Evolutionary conservation across 2,329 filamentous ascomycete species (phyloP).

Genomic region (Talaromyces piceae): DNA sequence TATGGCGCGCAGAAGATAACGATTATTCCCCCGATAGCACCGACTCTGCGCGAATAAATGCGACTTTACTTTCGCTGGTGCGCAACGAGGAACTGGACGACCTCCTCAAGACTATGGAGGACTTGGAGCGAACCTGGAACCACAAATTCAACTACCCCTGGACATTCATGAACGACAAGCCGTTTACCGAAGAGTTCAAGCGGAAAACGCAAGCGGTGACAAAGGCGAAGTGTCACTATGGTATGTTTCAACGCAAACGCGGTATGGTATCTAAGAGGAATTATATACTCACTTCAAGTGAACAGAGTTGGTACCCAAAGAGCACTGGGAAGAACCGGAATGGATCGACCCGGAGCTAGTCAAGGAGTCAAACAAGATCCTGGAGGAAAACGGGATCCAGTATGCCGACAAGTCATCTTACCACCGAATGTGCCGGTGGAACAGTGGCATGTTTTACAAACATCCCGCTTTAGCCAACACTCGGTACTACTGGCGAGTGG

Average conservation of each 20-base stretch:
- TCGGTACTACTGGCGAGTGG: conserved; percentile 97
- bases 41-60: conserved; percentile 79
- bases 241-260: conserved; percentile 39
- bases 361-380: conserved; percentile 71
- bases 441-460: conserved; percentile 95
- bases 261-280: conserved; percentile 3
- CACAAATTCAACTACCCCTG: conserved; percentile 99
- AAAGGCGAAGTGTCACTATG: conserved; percentile 80
- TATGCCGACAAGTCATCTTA: conserved; percentile 86
- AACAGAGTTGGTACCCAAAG: conserved; percentile 77
- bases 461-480: conserved; percentile 76
- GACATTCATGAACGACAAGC: conserved; percentile 97
- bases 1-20: conserved; percentile 64
- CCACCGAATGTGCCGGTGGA: conserved; percentile 99
- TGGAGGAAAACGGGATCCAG: conserved; percentile 79
- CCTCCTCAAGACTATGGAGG: conserved; percentile 80
- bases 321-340: conserved; percentile 84
- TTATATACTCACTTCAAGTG: conserved; percentile 22
- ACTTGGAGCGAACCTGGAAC: conserved; percentile 94
- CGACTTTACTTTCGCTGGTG: conserved; percentile 84
- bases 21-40: conserved; percentile 70
- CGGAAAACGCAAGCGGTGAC: conserved; percentile 69
- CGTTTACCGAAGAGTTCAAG: conserved; percentile 92
- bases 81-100: conserved; percentile 81
- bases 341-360: conserved; percentile 92